These are phyloP conservation scores for Scolecobasidium constrictum DNA, from an alignment of 2,329 filamentous ascomycete species.

Conservation along the genomic window DNA sequence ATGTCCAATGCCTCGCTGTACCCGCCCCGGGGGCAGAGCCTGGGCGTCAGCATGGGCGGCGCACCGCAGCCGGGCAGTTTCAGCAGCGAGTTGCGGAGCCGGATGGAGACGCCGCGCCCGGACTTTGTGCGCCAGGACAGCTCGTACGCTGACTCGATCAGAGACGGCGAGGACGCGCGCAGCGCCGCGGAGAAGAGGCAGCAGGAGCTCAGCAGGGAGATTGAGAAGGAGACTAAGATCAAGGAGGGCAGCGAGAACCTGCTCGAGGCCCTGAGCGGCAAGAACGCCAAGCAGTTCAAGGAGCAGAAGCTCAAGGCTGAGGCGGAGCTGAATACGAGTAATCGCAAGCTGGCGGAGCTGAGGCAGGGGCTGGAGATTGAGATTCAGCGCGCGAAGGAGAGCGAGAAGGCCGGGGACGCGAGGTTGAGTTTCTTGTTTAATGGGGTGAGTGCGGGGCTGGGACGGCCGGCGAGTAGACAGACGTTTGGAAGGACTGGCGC, in stretches of 20 bases:
- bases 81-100: conserved; percentile 72
- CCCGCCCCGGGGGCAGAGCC: conserved; percentile 56
- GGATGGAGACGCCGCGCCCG: conserved; percentile 48
- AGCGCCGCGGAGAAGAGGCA: conserved; percentile 61
- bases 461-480: conserved; percentile 17
- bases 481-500: conserved; percentile 18
- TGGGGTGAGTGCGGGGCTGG: conserved; percentile 39
- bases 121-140: conserved; percentile 42
- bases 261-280: conserved; percentile 84
- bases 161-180: conserved; percentile 50
- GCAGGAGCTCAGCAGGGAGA: conserved; percentile 64
- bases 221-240: conserved; percentile 95
- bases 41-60: conserved; percentile 49
- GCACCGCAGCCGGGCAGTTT: conserved; percentile 69
- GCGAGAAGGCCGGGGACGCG: conserved; percentile 36
- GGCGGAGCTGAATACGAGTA: conserved; percentile 82
- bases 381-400: conserved; percentile 46
- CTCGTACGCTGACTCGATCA: conserved; percentile 21
- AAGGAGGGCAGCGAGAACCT: conserved; percentile 97
- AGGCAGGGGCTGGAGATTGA: conserved; percentile 49
- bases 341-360: conserved; percentile 54
- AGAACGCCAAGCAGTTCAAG: conserved; percentile 91
- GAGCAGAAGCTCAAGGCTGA: conserved; percentile 49
- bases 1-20: conserved; percentile 43
- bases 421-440: conserved; percentile 49